phyloP scores from a whole-genome alignment of 306 rosid species.

The Carpinus fangiana region DNA sequence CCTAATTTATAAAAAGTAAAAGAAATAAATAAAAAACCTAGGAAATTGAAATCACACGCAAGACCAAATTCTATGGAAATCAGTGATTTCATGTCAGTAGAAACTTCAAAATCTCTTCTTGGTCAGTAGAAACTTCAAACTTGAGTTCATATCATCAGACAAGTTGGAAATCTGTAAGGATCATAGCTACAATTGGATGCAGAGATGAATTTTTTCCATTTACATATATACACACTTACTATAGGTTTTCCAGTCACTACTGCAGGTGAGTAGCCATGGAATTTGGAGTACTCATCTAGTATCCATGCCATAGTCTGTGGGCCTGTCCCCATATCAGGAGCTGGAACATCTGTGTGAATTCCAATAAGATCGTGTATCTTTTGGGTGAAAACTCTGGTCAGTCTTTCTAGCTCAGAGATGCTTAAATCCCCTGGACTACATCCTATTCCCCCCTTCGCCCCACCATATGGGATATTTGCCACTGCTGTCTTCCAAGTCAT shows the following conservation, averaged over 20 bases:
- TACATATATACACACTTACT: conserved; percentile 39
- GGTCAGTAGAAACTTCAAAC: no score
- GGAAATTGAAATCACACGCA: background rate
- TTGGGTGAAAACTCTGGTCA: conserved; percentile 92
- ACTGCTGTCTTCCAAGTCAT: conserved; percentile 99
- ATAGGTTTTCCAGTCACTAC: conserved; percentile 94
- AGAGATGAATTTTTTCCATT: background rate
- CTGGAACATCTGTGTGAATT: conserved; percentile 84
- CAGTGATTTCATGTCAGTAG: background rate
- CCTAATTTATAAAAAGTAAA: conserved; percentile 37
- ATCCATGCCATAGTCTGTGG: conserved; percentile 99
- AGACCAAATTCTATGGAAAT: background rate
- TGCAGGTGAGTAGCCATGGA: conserved; percentile 93
- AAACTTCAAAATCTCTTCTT: background rate
- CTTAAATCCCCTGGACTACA: conserved; percentile 73
- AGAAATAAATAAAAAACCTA: background rate
- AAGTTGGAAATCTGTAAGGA: background rate
- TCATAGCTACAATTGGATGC: conserved; percentile 1
- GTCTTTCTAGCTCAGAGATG: conserved; percentile 77
- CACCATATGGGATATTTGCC: conserved; percentile 93
- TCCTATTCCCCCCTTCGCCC: conserved; percentile 98
- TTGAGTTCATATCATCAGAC: no score
- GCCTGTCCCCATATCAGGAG: conserved; percentile 99
- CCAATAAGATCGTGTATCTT: conserved; percentile 92
- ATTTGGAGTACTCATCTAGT: conserved; percentile 90